Conservation (phyloP, 164 flowering plant species). For the Annona squamosa region DNA sequence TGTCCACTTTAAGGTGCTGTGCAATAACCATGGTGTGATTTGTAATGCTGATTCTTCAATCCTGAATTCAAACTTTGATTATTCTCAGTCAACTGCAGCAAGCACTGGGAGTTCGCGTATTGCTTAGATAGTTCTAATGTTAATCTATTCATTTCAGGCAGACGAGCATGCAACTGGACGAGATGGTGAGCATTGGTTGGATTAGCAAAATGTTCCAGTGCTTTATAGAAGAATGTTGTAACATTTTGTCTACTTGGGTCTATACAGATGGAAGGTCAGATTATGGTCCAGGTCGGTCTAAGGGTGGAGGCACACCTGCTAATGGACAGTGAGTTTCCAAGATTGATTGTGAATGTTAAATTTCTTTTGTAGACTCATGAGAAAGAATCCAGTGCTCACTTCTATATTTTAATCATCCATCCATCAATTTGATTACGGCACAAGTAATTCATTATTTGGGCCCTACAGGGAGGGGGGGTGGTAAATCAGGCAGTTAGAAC, state of each 20-base stretch:
- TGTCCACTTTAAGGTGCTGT: neutral
- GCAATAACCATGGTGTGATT: neutral
- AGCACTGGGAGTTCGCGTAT: neutral
- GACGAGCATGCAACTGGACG: conserved; percentile 66
- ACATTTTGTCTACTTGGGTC: conserved; percentile 7
- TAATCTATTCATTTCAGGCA: conserved; percentile 31
- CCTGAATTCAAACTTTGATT: neutral
- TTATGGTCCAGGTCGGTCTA: conserved; percentile 63
- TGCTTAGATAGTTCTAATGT: neutral
- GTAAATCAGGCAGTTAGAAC: too few relatives aligned
- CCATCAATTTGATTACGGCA: neutral
- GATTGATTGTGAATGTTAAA: neutral
- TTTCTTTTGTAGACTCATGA: neutral
- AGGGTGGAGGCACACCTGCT: conserved; percentile 43
- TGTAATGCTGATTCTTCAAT: neutral
- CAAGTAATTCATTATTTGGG: neutral
- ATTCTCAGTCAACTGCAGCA: too few relatives aligned
- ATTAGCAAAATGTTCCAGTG: neutral
- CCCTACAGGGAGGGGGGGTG: neutral
- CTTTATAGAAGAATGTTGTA: conserved; percentile 5
- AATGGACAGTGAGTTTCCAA: conserved; percentile 56
- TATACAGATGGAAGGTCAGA: conserved; percentile 59
- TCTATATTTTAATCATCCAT: neutral
- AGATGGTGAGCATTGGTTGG: conserved; percentile 50
- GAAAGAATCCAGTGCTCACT: neutral